Evolutionary conservation across 2,329 filamentous ascomycete genomes (phyloP).

Genomic region (Helotiales sp.): DNA sequence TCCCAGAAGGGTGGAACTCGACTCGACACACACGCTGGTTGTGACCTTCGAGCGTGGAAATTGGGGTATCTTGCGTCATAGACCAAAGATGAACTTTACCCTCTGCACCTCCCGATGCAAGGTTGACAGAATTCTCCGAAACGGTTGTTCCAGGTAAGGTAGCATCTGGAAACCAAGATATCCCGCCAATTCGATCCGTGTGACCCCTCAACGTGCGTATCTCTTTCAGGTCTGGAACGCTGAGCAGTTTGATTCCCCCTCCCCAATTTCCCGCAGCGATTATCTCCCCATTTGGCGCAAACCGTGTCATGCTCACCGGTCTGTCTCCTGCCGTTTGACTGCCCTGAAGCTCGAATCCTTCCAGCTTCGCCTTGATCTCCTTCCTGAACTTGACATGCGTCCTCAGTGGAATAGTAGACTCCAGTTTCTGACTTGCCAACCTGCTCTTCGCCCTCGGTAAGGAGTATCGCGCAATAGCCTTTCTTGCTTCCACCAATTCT

Average conservation of each 20-base stretch:
- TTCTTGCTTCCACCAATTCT: conserved; percentile 75
- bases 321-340: conserved; percentile 92
- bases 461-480: conserved; percentile 81
- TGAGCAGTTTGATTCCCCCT: conserved; percentile 84
- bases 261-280: conserved; percentile 94
- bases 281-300: conserved; percentile 82
- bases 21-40: conserved; percentile 86
- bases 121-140: conserved; percentile 75
- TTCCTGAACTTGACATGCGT: conserved; percentile 94
- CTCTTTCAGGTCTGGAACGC: conserved; percentile 80
- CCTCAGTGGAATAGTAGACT: conserved; percentile 81
- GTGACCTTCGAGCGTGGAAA: conserved; percentile 83
- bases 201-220: conserved; percentile 81
- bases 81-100: conserved; percentile 91
- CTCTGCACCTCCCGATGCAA: conserved; percentile 90
- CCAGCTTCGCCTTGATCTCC: conserved; percentile 80
- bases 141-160: conserved; percentile 74
- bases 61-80: conserved; percentile 80
- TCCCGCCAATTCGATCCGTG: conserved; percentile 84
- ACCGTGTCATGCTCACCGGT: conserved; percentile 88
- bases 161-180: conserved; percentile 87
- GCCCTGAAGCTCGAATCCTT: conserved; percentile 87
- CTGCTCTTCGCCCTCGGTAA: conserved; percentile 80
- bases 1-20: conserved; percentile 91
- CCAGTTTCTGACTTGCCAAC: conserved; percentile 76